Evolutionary conservation across 1,139 yeast species (phyloP), one percentile per base, ranked within the genome.

Genomic region (Kodamaea suecica): DNA sequence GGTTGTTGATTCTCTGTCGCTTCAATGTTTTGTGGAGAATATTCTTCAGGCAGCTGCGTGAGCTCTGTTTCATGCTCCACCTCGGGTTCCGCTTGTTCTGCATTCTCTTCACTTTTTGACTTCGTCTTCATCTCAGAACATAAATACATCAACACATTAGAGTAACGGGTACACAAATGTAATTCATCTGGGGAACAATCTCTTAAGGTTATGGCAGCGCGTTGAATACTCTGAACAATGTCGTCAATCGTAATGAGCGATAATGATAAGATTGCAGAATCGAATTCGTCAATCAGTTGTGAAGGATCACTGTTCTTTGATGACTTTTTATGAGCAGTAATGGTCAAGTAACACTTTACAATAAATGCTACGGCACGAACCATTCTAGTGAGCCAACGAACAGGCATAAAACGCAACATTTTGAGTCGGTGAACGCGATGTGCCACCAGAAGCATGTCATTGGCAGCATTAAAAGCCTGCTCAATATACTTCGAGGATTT

Each of bases 301-400:
- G 39, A 13, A 2, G 38, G 29, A 4, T 36, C 35, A n/a, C 41
- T 36, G 10, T 24, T 17, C 5, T 29, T 24, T 4, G 33, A 26
- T 5, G 50, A 34, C 30, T 45, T 44, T 36, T 59, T 59, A 47
- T 70, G 62, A 34, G 78, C 78, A 0, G 85, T 78, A 28, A 83
- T 67, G 0, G 88, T 80, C 36, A 84, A 59, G 49, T 84, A 82
- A 52, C 95, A 84, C 55, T 88, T 88, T 8, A 90, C 95, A 37
- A 90, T 74, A 53, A 88, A 90, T 2, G 95, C 94, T 5, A 87
- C 90, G 0, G 96, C 88, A 48, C 94, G 76, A n/a, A 90, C 90
- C 24, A 87, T 79, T 40, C 95, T 68, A 1, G 88, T 84, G 4
- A 84, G 80, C 95, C 96, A 88, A 43, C 96, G 67, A 10, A 87